Conservation (phyloP, 1,284 basidiomycete genomes). For the Gymnopus androsaceus region DNA sequence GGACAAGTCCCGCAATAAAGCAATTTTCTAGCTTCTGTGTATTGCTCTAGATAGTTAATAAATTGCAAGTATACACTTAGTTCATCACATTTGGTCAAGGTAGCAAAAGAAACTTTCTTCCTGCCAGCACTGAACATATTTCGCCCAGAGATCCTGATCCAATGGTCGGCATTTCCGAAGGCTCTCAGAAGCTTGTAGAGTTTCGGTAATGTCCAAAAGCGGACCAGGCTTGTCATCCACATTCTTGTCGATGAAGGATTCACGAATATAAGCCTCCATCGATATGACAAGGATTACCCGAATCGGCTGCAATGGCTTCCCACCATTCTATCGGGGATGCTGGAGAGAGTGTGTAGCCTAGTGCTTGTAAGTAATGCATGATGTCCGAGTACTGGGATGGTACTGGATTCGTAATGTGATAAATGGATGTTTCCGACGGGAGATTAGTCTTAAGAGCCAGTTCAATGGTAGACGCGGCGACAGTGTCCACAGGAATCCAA, state of each 20-base stretch:
- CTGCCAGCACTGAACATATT: constrained; percentile 1
- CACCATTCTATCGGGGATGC: constrained; percentile 17
- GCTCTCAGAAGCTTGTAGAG: neutral
- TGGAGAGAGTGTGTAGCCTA: constrained; percentile 2
- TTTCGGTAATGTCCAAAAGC: neutral
- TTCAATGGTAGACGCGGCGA: constrained; percentile 16
- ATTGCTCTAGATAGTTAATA: no score
- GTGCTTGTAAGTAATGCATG: constrained; percentile 1
- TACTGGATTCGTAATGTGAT: constrained; percentile 14
- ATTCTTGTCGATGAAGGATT: constrained; percentile 15
- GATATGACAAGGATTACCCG: constrained; percentile 17
- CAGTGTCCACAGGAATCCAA: constrained; percentile 19
- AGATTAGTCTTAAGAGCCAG: constrained; percentile 6
- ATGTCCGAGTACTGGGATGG: constrained; percentile 6
- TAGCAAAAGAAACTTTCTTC: neutral
- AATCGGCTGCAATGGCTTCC: constrained; percentile 14
- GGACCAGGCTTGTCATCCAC: constrained; percentile 1
- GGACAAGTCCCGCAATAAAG: no score
- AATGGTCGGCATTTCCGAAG: neutral
- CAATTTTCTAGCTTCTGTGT: no score
- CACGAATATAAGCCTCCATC: constrained; percentile 18
- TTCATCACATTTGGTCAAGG: no score
- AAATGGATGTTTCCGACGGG: neutral
- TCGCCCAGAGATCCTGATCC: neutral
- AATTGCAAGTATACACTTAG: no score